These are phyloP conservation scores for Ustilaginoidea virens DNA, from an alignment of 2,329 filamentous ascomycete genomes.

Conservation along the genomic window DNA sequence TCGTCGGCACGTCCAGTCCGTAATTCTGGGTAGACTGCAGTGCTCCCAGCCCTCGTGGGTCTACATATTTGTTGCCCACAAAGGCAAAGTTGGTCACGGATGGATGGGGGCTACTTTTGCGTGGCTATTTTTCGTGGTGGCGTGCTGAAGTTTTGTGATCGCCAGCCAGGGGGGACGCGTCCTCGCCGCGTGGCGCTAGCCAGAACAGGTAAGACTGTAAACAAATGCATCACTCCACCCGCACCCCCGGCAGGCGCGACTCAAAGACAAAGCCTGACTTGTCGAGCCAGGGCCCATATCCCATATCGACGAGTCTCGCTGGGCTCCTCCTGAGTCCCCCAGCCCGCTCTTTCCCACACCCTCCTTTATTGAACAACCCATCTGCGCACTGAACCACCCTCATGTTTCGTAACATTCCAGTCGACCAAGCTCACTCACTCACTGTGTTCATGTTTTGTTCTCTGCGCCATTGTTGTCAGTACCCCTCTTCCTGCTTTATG, in stretches of 20 bases:
- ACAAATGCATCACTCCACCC: conserved; percentile 21
- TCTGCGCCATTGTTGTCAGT: conserved; percentile 1
- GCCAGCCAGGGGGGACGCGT: conserved; percentile 17
- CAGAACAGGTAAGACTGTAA: conserved; percentile 16
- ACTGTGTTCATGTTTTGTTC: conserved; percentile 3
- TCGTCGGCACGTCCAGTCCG: too few relatives aligned
- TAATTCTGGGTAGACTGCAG: too few relatives aligned
- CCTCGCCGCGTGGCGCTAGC: conserved; percentile 16
- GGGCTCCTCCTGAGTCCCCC: too few relatives aligned
- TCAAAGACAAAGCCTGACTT: conserved; percentile 4
- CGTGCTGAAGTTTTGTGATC: conserved; percentile 5
- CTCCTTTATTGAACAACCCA: conserved; percentile 4
- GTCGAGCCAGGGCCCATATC: conserved; percentile 5
- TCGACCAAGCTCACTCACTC: neutral
- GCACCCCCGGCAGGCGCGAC: conserved; percentile 7
- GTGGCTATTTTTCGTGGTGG: conserved; percentile 1
- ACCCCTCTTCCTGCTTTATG: neutral
- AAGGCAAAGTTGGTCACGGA: neutral
- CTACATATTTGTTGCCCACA: neutral
- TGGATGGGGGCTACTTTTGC: too few relatives aligned
- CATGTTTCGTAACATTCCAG: conserved; percentile 6
- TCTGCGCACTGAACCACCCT: too few relatives aligned
- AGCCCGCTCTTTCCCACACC: conserved; percentile 3
- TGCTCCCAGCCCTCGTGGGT: conserved; percentile 2
- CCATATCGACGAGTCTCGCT: too few relatives aligned